These are phyloP conservation scores for Helotiales sp. DNA, from an alignment of 2,329 filamentous ascomycete genomes.

Conservation along the genomic window DNA sequence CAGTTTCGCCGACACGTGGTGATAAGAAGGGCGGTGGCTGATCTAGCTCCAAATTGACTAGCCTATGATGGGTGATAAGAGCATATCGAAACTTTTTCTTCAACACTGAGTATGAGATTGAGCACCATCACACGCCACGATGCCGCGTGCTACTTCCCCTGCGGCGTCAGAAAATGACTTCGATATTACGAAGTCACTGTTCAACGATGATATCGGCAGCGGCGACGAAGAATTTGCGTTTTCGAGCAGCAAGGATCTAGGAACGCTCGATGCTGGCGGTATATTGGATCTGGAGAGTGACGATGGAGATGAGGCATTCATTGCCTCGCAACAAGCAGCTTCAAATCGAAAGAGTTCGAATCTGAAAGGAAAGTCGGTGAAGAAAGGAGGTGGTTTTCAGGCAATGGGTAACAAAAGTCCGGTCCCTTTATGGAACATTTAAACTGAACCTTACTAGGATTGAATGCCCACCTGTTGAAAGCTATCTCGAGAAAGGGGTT, in stretches of 20 bases:
- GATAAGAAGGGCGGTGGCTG: background rate
- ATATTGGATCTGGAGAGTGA: conserved; percentile 60
- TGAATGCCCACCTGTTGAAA: conserved; percentile 81
- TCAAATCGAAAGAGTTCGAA: conserved; percentile 84
- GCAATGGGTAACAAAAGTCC: conserved; percentile 70
- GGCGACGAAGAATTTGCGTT: conserved; percentile 42
- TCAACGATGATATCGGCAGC: conserved; percentile 59
- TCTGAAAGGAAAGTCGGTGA: conserved; percentile 79
- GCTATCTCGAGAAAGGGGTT: conserved; percentile 94
- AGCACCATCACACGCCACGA: conserved; percentile 38
- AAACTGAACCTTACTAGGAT: conserved; percentile 46
- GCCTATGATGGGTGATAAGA: background rate
- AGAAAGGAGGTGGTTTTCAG: conserved; percentile 96
- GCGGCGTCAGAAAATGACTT: conserved; percentile 85
- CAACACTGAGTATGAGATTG: no score
- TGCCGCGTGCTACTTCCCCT: conserved; percentile 79
- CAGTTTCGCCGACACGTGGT: no score
- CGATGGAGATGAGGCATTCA: conserved; percentile 74
- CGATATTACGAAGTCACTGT: conserved; percentile 81
- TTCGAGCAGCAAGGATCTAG: conserved; percentile 38
- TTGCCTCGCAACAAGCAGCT: conserved; percentile 81
- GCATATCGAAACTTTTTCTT: background rate
- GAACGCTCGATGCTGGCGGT: conserved; percentile 58
- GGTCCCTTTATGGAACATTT: background rate
- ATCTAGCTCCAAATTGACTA: background rate